Conservation (phyloP, 1,139 yeast genomes). For the Pichia sp. region DNA sequence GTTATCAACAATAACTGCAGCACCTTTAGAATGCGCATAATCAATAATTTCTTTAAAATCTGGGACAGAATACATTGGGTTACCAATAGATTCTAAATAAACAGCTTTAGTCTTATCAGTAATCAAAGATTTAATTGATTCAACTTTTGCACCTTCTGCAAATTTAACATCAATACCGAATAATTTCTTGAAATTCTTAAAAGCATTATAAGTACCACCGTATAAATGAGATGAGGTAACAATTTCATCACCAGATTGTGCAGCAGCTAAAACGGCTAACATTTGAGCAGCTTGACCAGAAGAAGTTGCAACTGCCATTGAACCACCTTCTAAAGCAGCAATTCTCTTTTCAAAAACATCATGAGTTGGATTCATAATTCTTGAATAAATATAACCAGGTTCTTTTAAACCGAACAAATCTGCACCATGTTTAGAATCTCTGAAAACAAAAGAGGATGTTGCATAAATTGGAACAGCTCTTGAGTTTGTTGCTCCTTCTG, state of each 20-base stretch:
- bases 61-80: conserved; percentile 90
- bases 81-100: conserved; percentile 87
- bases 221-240: conserved; percentile 83
- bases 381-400: conserved; percentile 79
- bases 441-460: conserved; percentile 79
- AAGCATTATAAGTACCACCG: conserved; percentile 96
- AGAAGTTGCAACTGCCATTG: conserved; percentile 82
- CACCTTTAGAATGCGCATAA: conserved; percentile 81
- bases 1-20: conserved; percentile 92
- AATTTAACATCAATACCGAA: conserved; percentile 81
- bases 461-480: conserved; percentile 93
- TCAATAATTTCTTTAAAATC: conserved; percentile 75
- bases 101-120: conserved; percentile 87
- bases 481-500: conserved; percentile 51
- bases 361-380: conserved; percentile 89
- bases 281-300: conserved; percentile 97
- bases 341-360: conserved; percentile 87
- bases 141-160: conserved; percentile 64
- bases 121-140: conserved; percentile 63
- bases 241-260: conserved; percentile 85
- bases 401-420: conserved; percentile 78
- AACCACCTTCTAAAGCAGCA: conserved; percentile 90
- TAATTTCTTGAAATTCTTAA: conserved; percentile 78
- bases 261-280: conserved; percentile 75
- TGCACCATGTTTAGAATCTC: conserved; percentile 87